Base-by-base conservation (phyloP, 495 filamentous ascomycete genomes). In the Xylaria telfairii region DNA sequence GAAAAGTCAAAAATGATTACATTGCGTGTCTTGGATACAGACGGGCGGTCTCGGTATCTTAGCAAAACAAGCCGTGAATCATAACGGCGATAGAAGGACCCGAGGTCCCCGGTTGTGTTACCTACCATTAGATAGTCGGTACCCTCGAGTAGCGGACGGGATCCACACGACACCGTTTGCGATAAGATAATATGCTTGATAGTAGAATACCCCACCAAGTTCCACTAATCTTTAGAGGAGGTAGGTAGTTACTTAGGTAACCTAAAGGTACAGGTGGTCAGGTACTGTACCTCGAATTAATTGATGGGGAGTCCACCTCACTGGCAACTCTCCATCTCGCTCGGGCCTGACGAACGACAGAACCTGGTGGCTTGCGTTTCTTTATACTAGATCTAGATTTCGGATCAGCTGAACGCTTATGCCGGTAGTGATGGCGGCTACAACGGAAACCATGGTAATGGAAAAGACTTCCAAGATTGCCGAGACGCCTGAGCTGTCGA, bases 401-500 rank as follows among this genome's bases (percentile, higher is more conserved):
- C 49, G 34, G n/a, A 9, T 28, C 42, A 56, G 44, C 37, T 30
- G 39, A 10, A 68, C 24, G 13, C 3, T 12, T 37, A 63, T 72
- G 56, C 51, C 54, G 34, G 37, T 13, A 62, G 62, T 24, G 60
- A 73, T 74, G 74, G 65, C 74, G 34, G 63, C 67, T 65, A 72
- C 71, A 74, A 68, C 57, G 19, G 61, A 70, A 68, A 56, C 69
- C 42, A 60, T 13, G 19, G 24, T 37, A 51, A 42, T 57, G 67
- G 54, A 37, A n/a, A 60, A 28, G 30, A 17, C 71, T 37, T 66
- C 74, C 12, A 44, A 56, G 21, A 53, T 72, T 39, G 65, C 57
- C 51, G 67, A 69, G 12, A 28, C 42, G 5, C 65, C 74, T 12
- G 56, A 74, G 42, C 77, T 92, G 44, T 77, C 86, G 1, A 83